A percentile compares a stretch with the other conserved stretches of the same genome.
These are phyloP conservation scores for Phytophthora chlamydospora DNA, from an alignment of 352 stramenopile genomes.

Conservation along the genomic window DNA sequence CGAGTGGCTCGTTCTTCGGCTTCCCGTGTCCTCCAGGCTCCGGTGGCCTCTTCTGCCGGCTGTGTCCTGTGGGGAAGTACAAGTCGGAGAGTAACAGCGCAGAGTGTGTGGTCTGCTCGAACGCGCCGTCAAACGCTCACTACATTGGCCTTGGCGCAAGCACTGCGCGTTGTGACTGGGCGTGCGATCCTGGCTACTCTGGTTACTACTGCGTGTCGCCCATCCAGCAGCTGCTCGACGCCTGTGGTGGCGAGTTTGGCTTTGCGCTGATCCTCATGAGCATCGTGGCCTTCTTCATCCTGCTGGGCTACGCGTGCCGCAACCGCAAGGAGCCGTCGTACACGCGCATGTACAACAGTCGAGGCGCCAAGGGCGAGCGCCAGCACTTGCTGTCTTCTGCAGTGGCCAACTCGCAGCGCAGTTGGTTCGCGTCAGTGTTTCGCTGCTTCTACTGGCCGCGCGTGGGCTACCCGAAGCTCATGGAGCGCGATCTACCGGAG, in stretches of 20 bases:
- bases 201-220: conserved; percentile 75
- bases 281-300: conserved; percentile 74
- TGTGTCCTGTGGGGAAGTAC: conserved; percentile 65
- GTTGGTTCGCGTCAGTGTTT: conserved; percentile 60
- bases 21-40: conserved; percentile 82
- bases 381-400: conserved; percentile 70
- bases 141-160: conserved; percentile 58
- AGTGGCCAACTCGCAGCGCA: conserved; percentile 59
- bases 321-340: conserved; percentile 74
- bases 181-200: conserved; percentile 80
- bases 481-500: conserved; percentile 77
- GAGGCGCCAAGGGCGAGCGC: conserved; percentile 56
- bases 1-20: conserved; percentile 74
- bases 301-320: conserved; percentile 73
- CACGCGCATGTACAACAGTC: conserved; percentile 55
- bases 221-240: conserved; percentile 76
- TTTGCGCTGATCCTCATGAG: conserved; percentile 72
- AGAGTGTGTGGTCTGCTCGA: conserved; percentile 65
- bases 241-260: conserved; percentile 75
- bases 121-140: conserved; percentile 72
- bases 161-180: conserved; percentile 66
- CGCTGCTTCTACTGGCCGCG: conserved; percentile 79
- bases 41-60: conserved; percentile 72
- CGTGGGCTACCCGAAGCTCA: conserved; percentile 78
- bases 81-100: conserved; percentile 84